Conservation (phyloP, 176 grass and related monocot species). For the Thalia dealbata region DNA sequence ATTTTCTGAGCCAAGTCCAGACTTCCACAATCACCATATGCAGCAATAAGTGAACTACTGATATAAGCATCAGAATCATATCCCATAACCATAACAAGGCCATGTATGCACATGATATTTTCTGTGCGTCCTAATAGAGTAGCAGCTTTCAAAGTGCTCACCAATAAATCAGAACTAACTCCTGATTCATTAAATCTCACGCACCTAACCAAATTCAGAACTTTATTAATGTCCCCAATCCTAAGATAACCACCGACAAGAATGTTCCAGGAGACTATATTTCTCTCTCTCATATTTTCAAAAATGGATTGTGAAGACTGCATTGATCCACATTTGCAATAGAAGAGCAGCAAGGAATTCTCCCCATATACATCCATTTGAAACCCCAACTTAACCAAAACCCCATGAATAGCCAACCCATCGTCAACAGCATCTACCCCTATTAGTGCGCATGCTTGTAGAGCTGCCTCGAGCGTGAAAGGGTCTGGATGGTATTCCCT, state of each 20-base stretch:
- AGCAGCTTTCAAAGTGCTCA: slow-evolving; percentile 11
- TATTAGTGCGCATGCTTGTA: slow-evolving; percentile 16
- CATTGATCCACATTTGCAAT: slow-evolving; percentile 16
- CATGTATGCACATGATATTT: slow-evolving; percentile 12
- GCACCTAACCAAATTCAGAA: neutral
- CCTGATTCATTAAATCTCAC: neutral
- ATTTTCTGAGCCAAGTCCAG: slow-evolving; percentile 6
- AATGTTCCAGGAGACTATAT: slow-evolving; percentile 22
- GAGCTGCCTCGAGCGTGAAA: neutral
- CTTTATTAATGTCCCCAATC: slow-evolving; percentile 3
- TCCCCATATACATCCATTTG: slow-evolving; percentile 6
- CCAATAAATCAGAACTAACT: slow-evolving; percentile 17
- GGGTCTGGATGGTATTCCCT: neutral
- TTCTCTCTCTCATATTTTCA: slow-evolving; percentile 12
- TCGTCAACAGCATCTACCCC: slow-evolving; percentile 1
- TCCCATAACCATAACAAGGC: slow-evolving; percentile 20
- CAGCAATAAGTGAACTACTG: slow-evolving; percentile 10
- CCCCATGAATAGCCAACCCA: slow-evolving; percentile 2
- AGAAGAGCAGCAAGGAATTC: slow-evolving; percentile 18
- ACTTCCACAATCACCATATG: slow-evolving; percentile 13
- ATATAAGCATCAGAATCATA: slow-evolving; percentile 10
- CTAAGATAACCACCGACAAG: slow-evolving; percentile 16
- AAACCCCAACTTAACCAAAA: slow-evolving; percentile 4
- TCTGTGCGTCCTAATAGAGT: neutral
- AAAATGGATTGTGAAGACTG: slow-evolving; percentile 1